These are phyloP conservation scores for Mallotus japonicus DNA, from an alignment of 441 rosid species.

Conservation along the genomic window DNA sequence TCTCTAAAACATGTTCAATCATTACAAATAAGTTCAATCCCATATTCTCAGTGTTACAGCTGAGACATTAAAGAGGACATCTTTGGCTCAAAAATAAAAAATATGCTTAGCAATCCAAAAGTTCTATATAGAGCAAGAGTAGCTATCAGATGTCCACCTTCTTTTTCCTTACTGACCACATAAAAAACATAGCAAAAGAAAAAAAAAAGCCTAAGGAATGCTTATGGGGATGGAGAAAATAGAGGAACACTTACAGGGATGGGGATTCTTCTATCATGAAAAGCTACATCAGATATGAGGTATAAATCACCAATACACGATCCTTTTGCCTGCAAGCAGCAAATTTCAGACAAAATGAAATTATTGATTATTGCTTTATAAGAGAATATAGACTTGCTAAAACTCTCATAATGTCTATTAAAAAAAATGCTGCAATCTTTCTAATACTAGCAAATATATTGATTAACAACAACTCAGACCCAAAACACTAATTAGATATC, in stretches of 20 bases:
- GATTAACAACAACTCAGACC: background rate
- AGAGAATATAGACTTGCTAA: background rate
- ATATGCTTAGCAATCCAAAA: too few relatives aligned
- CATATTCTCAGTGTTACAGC: too few relatives aligned
- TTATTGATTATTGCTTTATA: background rate
- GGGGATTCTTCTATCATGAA: conserved; percentile 93
- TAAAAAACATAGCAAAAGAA: background rate
- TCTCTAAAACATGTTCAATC: too few relatives aligned
- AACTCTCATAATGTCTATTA: background rate
- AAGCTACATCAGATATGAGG: conserved; percentile 76
- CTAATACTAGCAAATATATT: background rate
- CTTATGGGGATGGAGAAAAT: conserved; percentile 7
- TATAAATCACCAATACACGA: conserved; percentile 83
- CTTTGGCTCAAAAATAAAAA: too few relatives aligned
- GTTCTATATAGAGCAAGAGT: conserved; percentile 7
- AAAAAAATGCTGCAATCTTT: conserved; percentile 1
- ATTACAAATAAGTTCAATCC: too few relatives aligned
- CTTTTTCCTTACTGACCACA: background rate
- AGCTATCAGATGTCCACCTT: background rate
- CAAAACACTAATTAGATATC: background rate
- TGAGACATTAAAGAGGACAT: too few relatives aligned
- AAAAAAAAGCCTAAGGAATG: conserved; percentile 12
- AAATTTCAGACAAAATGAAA: background rate
- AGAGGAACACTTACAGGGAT: conserved; percentile 60
- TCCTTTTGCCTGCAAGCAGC: conserved; percentile 69